Conservation (phyloP, 208 protist genomes). For the Leishmania tarentolae region DNA sequence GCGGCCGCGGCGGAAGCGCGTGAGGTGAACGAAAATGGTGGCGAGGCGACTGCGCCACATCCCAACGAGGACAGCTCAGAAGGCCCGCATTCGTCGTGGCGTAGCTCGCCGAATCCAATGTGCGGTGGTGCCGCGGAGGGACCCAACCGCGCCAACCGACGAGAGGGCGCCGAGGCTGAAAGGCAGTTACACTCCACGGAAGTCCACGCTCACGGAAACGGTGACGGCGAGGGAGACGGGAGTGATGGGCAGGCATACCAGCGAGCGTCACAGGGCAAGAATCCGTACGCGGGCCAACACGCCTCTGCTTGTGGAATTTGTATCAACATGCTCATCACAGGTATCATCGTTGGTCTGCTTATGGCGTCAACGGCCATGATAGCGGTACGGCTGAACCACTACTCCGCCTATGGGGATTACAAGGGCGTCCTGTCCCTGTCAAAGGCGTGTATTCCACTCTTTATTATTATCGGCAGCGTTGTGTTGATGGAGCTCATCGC, state of each 20-base stretch:
- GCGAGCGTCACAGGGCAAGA: background rate
- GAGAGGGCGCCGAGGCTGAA: background rate
- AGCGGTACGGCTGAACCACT: slow-evolving; percentile 62
- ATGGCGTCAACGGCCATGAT: slow-evolving; percentile 56
- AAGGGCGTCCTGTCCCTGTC: slow-evolving; percentile 31
- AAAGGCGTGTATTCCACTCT: slow-evolving; percentile 57
- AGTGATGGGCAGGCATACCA: background rate
- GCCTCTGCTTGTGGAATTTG: slow-evolving; percentile 17
- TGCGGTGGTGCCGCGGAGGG: background rate
- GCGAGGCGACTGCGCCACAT: slow-evolving; percentile 2
- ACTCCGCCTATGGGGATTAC: slow-evolving; percentile 31
- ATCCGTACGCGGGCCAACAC: slow-evolving; percentile 17
- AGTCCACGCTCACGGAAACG: slow-evolving; percentile 3
- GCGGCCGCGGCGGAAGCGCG: slow-evolving; percentile 6
- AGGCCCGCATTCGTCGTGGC: background rate
- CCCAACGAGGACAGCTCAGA: background rate
- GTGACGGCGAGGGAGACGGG: background rate
- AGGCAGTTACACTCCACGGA: slow-evolving; percentile 3
- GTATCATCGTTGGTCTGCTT: slow-evolving; percentile 38
- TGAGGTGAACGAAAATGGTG: slow-evolving; percentile 17
- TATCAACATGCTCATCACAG: slow-evolving; percentile 6
- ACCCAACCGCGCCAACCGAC: background rate
- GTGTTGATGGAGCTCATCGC: slow-evolving; percentile 23
- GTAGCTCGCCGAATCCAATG: slow-evolving; percentile 18
- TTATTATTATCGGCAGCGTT: slow-evolving; percentile 40